These are phyloP conservation scores for Torrubiella hemipterigena DNA, from an alignment of 2,329 filamentous ascomycete genomes.

Conservation along the genomic window DNA sequence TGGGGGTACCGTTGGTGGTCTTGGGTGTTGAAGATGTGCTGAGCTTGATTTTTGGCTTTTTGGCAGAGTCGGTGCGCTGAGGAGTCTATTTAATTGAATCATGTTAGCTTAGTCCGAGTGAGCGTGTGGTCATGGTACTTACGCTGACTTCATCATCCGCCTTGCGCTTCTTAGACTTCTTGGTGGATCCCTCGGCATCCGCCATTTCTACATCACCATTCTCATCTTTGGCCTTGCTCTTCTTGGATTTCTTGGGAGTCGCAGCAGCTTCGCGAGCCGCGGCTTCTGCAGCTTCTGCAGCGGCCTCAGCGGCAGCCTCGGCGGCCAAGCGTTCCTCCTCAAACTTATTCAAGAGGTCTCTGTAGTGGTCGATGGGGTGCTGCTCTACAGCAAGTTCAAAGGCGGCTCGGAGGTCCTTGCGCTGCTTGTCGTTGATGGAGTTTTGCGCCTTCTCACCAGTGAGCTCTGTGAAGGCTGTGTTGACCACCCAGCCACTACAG, in stretches of 20 bases:
- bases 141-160: slow-evolving; percentile 61
- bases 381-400: slow-evolving; percentile 70
- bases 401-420: slow-evolving; percentile 66
- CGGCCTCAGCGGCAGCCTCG: slow-evolving; percentile 30
- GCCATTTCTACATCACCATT: slow-evolving; percentile 50
- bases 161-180: slow-evolving; percentile 69
- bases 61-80: slow-evolving; percentile 48
- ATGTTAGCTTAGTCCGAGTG: slow-evolving; percentile 7
- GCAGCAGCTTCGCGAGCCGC: slow-evolving; percentile 23
- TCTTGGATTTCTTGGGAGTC: slow-evolving; percentile 28
- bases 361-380: slow-evolving; percentile 71
- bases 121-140: slow-evolving; percentile 8
- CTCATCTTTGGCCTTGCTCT: slow-evolving; percentile 37
- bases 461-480: slow-evolving; percentile 69
- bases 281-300: slow-evolving; percentile 32
- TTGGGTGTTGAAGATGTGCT: slow-evolving; percentile 58
- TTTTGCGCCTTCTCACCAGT: slow-evolving; percentile 60
- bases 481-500: slow-evolving; percentile 77
- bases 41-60: slow-evolving; percentile 57
- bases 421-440: slow-evolving; percentile 62
- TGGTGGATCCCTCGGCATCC: slow-evolving; percentile 48
- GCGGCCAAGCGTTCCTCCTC: slow-evolving; percentile 53
- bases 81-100: slow-evolving; percentile 36
- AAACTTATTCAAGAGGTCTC: slow-evolving; percentile 61
- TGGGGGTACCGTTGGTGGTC: slow-evolving; percentile 49